These are phyloP conservation scores for Durusdinium trenchii DNA, from an alignment of 73 alveolate species.

Conservation along the genomic window DNA sequence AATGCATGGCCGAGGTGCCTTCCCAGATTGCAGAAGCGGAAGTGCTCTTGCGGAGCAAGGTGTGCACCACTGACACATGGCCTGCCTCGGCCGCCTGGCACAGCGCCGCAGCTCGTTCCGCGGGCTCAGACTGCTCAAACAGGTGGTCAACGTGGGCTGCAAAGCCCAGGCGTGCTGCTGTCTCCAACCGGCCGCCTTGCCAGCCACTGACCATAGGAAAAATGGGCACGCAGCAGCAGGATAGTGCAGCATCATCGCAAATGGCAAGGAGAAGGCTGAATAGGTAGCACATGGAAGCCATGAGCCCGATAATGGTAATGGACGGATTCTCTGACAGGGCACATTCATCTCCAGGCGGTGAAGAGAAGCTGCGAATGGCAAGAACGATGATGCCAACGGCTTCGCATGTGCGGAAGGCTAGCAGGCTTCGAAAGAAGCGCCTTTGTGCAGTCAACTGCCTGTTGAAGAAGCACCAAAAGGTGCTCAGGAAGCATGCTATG, in stretches of 20 bases:
- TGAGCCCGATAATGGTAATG: not conserved
- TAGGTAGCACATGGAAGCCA: not conserved
- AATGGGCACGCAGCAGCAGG: not conserved
- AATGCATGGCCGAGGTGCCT: not conserved
- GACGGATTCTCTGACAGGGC: not conserved
- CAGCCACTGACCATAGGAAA: not conserved
- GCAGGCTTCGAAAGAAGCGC: not conserved
- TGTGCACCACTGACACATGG: not conserved
- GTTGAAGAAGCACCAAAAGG: not conserved
- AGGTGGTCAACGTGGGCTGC: not conserved
- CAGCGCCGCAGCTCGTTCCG: not conserved
- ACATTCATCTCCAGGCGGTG: not conserved
- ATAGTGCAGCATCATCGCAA: not conserved
- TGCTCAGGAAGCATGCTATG: not conserved
- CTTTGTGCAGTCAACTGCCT: not conserved
- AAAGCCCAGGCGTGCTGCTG: not conserved
- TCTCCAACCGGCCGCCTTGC: not conserved
- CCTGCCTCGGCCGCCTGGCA: conserved; percentile 36
- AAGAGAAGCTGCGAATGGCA: not conserved
- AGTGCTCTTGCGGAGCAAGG: not conserved
- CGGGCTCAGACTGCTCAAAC: not conserved
- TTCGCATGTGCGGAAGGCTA: not conserved
- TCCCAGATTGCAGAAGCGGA: not conserved
- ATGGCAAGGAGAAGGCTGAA: not conserved
- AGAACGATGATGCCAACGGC: not conserved